A percentile compares a stretch with the other conserved stretches of the same genome.
These are phyloP conservation scores for Pilaira anomala DNA, from an alignment of 192 early-diverging fungal species.

Conservation along the genomic window DNA sequence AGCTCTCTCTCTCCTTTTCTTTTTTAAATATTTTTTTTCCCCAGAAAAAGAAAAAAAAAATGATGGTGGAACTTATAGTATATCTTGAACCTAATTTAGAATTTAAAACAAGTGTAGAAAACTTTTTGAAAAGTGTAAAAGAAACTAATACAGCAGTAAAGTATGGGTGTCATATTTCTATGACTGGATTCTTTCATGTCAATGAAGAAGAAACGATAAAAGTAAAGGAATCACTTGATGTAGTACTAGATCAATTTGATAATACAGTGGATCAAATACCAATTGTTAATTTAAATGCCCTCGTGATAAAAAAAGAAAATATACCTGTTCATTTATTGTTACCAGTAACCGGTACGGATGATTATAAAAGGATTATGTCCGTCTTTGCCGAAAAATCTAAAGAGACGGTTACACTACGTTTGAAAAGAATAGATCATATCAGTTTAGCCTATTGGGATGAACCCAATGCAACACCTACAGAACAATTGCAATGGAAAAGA, in stretches of 20 bases:
- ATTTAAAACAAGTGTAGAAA: not conserved
- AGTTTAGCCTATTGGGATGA: conserved; percentile 28
- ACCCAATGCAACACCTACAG: not conserved
- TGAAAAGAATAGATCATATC: conserved; percentile 16
- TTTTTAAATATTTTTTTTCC: not conserved
- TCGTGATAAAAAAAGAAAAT: not conserved
- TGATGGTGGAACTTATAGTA: conserved; percentile 11
- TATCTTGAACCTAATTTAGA: conserved; percentile 12
- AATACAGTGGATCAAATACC: too few relatives aligned
- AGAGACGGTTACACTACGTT: not conserved
- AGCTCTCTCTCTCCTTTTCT: not conserved
- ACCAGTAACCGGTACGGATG: not conserved
- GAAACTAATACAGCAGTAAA: conserved; percentile 4
- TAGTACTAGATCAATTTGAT: too few relatives aligned
- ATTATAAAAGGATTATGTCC: not conserved
- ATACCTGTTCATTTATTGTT: conserved; percentile 2
- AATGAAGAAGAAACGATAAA: not conserved
- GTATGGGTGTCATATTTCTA: conserved; percentile 9
- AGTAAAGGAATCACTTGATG: not conserved
- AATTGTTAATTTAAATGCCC: not conserved
- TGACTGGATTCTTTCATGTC: conserved; percentile 14
- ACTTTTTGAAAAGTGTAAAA: not conserved
- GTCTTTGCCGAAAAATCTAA: not conserved
- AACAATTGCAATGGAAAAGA: not conserved
- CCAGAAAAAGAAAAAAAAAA: not conserved